Evolutionary conservation across 2,329 filamentous ascomycete species (phyloP).

Genomic region (Sclerotinia subarctica): DNA sequence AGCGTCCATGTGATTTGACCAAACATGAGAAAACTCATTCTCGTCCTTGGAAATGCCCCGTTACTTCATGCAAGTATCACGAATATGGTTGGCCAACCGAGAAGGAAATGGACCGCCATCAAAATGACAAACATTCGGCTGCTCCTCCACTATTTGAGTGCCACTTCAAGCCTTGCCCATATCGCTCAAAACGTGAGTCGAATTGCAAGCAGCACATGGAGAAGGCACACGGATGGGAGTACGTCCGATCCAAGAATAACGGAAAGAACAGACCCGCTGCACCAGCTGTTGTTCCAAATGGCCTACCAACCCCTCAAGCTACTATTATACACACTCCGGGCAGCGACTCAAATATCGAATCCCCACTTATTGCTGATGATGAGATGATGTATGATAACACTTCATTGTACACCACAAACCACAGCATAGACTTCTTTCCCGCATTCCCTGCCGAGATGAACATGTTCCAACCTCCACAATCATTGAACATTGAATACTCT

Average conservation of each 20-base stretch:
- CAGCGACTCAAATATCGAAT: slow-evolving; percentile 43
- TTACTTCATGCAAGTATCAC: slow-evolving; percentile 82
- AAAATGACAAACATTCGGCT: slow-evolving; percentile 91
- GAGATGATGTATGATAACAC: slow-evolving; percentile 28
- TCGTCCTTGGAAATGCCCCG: slow-evolving; percentile 89
- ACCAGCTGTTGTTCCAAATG: slow-evolving; percentile 41
- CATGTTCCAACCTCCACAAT: slow-evolving; percentile 29
- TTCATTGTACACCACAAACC: slow-evolving; percentile 27
- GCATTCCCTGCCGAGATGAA: slow-evolving; percentile 27
- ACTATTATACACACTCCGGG: slow-evolving; percentile 56
- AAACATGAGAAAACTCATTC: slow-evolving; percentile 99
- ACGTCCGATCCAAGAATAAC: slow-evolving; percentile 89
- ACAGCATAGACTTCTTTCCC: slow-evolving; percentile 17
- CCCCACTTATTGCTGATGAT: slow-evolving; percentile 33
- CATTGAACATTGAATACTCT: slow-evolving; percentile 34
- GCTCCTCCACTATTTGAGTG: slow-evolving; percentile 81
- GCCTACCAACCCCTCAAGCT: slow-evolving; percentile 58
- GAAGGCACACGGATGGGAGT: slow-evolving; percentile 89
- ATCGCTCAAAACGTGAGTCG: slow-evolving; percentile 91
- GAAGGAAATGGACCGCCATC: slow-evolving; percentile 93
- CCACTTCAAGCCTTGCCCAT: slow-evolving; percentile 77
- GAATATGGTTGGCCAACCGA: slow-evolving; percentile 92
- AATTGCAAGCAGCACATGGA: slow-evolving; percentile 99
- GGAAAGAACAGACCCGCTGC: slow-evolving; percentile 52
- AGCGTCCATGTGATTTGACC: slow-evolving; percentile 92